Conservation (phyloP, 2,329 filamentous ascomycete genomes). For the Helminthosporium solani region DNA sequence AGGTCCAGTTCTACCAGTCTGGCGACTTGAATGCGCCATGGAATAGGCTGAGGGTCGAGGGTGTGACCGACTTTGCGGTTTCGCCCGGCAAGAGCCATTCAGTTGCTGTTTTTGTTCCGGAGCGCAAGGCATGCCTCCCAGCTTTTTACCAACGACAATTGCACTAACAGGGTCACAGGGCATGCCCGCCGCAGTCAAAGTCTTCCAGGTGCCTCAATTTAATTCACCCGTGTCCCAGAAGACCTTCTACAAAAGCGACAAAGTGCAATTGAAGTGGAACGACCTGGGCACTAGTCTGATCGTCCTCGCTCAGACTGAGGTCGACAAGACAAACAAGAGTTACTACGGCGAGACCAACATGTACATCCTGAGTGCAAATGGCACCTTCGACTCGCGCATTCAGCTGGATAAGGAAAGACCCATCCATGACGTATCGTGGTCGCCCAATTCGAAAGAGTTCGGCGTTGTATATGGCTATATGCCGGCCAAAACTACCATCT, state of each 20-base stretch:
- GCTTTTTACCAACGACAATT: too few species aligned
- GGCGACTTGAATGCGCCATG: slow-evolving; percentile 81
- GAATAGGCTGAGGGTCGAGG: slow-evolving; percentile 94
- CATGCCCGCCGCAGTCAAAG: slow-evolving; percentile 88
- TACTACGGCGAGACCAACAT: slow-evolving; percentile 99
- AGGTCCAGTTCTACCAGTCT: slow-evolving; percentile 96
- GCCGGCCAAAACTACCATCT: slow-evolving; percentile 98
- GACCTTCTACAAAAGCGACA: slow-evolving; percentile 99
- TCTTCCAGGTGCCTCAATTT: slow-evolving; percentile 92
- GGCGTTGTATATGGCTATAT: slow-evolving; percentile 97
- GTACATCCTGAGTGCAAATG: slow-evolving; percentile 89
- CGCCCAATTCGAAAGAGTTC: slow-evolving; percentile 95
- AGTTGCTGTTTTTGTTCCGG: slow-evolving; percentile 91
- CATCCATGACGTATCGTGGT: slow-evolving; percentile 98
- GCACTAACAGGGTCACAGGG: slow-evolving; percentile 57
- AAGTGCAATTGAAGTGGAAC: slow-evolving; percentile 99
- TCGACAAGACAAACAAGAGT: slow-evolving; percentile 97
- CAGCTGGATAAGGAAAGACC: slow-evolving; percentile 94
- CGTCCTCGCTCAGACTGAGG: slow-evolving; percentile 94
- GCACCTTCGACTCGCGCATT: slow-evolving; percentile 88
- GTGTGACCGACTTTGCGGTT: slow-evolving; percentile 83
- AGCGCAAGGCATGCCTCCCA: slow-evolving; percentile 74
- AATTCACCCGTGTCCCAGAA: slow-evolving; percentile 84
- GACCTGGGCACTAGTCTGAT: slow-evolving; percentile 85
- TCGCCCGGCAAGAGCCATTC: slow-evolving; percentile 88